Percentiles rank a stretch among this genome's conserved stretches.
Conservation (phyloP, 2,329 filamentous ascomycete species). For the Fusarium sp. region DNA sequence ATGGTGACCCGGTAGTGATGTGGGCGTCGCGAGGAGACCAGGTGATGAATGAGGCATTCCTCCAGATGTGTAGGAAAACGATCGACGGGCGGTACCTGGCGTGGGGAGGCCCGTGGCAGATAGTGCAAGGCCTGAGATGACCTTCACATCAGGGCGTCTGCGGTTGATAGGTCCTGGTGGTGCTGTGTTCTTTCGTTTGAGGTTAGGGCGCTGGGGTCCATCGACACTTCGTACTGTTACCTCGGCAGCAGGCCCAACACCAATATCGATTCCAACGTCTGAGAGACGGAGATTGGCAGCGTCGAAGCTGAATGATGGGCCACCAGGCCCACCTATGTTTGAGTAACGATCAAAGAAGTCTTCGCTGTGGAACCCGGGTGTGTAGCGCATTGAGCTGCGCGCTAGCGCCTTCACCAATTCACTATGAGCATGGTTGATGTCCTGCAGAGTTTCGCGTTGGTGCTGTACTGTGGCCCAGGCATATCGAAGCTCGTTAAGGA, state of each 20-base stretch:
- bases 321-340: slow-evolving; percentile 66
- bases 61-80: slow-evolving; percentile 50
- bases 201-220: slow-evolving; percentile 50
- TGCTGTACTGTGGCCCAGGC: slow-evolving; percentile 83
- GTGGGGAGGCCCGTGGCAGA: slow-evolving; percentile 45
- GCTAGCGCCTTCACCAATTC: slow-evolving; percentile 80
- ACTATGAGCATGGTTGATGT: slow-evolving; percentile 80
- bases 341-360: slow-evolving; percentile 88
- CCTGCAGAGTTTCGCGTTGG: slow-evolving; percentile 81
- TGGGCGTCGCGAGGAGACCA: slow-evolving; percentile 53
- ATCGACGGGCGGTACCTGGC: slow-evolving; percentile 51
- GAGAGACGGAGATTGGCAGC: slow-evolving; percentile 77
- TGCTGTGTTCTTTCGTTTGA: slow-evolving; percentile 63
- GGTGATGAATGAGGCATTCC: slow-evolving; percentile 54
- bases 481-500: slow-evolving; percentile 78
- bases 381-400: slow-evolving; percentile 74
- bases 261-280: slow-evolving; percentile 72
- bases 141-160: slow-evolving; percentile 54
- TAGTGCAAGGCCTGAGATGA: slow-evolving; percentile 46
- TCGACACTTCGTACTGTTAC: slow-evolving; percentile 55
- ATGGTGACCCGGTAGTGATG: slow-evolving; percentile 51
- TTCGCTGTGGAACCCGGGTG: slow-evolving; percentile 83
- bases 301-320: slow-evolving; percentile 73
- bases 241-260: slow-evolving; percentile 66
- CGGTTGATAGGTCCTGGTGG: slow-evolving; percentile 52